Evolutionary conservation across 2,329 filamentous ascomycete genomes (phyloP), one percentile per base, ranked within the genome.

Genomic region (Aureobasidium subglaciale): DNA sequence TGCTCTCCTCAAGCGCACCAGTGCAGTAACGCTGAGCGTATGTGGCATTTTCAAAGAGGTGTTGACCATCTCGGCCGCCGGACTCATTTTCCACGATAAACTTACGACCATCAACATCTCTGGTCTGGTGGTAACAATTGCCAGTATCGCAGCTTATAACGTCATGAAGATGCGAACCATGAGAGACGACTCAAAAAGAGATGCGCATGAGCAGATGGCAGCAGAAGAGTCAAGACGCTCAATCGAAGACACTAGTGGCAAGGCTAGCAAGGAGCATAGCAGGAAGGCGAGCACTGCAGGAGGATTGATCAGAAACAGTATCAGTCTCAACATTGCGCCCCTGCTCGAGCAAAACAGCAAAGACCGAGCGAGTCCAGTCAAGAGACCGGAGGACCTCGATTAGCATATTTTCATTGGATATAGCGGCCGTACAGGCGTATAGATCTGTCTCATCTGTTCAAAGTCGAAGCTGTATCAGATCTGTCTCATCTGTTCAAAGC

Each of bases 1-100:
- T 69, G 92, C 93, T 53, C 81, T 99, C 59, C 81, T 99, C 62
- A 87, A 96, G 75, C 88, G 93, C 45, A 97, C 92, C 0, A 95
- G 88, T 1, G 93, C 99, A 53, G 93, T 99, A 50, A 97, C 93
- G 0, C 79, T 99, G 42, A 95, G 88, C 50, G 96, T 99, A 63
- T 95, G 91, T 60, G 93, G 93, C 59, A 97, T 99, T 59, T 97
- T 99, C 78, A 99, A 99, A 70, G 93, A 99, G 74, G 93, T 97
- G 37, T 85, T 99, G 55, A 99, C 93, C 13, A 97, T 99, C 65
- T 86, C 83, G 37, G 90, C 90, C 1, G 92, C 92, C 0, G 87
- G 90, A 8, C 70, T 95, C 25, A 84, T 96, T 4, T 99, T 96
- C 75, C 82, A 93, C 64, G 93, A 99, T 68, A 82, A 81, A 46